Base-by-base conservation (phyloP, 108 stramenopile species). In the Nannochloropsis gaditana region DNA sequence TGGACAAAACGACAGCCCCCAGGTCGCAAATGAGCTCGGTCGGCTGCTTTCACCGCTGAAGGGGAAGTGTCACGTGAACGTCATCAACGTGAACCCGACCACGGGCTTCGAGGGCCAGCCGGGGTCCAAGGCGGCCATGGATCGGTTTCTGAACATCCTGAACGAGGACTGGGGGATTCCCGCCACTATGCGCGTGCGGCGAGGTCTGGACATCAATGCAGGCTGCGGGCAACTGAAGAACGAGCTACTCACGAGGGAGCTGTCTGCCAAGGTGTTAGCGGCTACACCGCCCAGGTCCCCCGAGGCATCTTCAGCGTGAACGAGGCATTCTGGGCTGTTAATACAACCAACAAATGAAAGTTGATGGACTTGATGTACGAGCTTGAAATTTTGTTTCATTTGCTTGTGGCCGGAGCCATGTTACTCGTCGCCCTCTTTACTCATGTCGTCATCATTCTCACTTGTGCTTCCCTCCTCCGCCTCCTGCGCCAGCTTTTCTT, bases 131-230 rank as follows among this genome's bases (percentile, higher is more conserved):
- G 45, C 85, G 43, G 90, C 88, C 50, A 95, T 95, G 83, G 85
- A 93, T 43, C 90, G 87, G 19, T 95, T 96, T 5, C 44, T 82
- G 42, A 19, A 5, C 43, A 82, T 44, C 43, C 91, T 90, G 92
- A 6, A 84, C 88, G 11, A 93, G n/a, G 93, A 43, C 83, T 96
- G 84, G 89, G 92, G 86, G 87, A 90, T 73, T 73, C 59, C 59
- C 19, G 59, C 59, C 19, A 73, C 59, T 3, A 73, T 73, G 59
- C 15, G 59, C 19, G 59, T 81, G 41, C 92, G 97, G 83, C 90
- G 97, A n/a, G 97, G 97, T 17, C 96, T 98, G 85, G 97, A 98
- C 91, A 97, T 98, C 84, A 93, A 97, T 87, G 97, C 97, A 44
- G 97, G 97, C 42, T 98, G 97, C 92, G 97, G 97, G 9, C 97